Percentiles rank a stretch among this genome's conserved stretches.
Evolutionary conservation across 2,329 filamentous ascomycete genomes (phyloP).

Genomic region (Reticulascus tulasneorum): DNA sequence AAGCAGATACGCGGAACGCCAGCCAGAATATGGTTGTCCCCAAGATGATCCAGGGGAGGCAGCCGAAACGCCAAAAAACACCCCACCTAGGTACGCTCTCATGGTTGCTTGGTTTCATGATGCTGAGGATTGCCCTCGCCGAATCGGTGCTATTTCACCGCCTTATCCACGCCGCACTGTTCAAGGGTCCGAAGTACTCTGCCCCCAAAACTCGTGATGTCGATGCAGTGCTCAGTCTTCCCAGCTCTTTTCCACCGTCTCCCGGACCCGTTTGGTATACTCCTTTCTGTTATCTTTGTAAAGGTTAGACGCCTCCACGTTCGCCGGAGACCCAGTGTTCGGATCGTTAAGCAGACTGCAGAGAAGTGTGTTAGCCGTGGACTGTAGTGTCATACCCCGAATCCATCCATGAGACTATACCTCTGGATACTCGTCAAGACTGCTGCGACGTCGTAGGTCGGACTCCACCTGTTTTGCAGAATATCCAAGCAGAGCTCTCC

Average conservation of each 20-base stretch:
- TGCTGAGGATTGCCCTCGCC: too few species aligned
- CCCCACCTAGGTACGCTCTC: too few species aligned
- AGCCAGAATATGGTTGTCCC: slow-evolving; percentile 9
- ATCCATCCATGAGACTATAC: slow-evolving; percentile 38
- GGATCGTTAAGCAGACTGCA: slow-evolving; percentile 89
- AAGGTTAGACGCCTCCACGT: slow-evolving; percentile 94
- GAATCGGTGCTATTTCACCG: too few species aligned
- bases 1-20: slow-evolving; percentile 12
- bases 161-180: too few species aligned
- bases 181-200: too few species aligned
- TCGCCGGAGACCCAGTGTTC: slow-evolving; percentile 96
- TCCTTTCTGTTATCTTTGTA: slow-evolving; percentile 98
- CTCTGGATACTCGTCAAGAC: slow-evolving; percentile 97
- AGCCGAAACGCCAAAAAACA: slow-evolving; percentile 12
- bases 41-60: slow-evolving; percentile 9
- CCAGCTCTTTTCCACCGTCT: slow-evolving; percentile 99
- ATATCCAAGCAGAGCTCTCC: slow-evolving; percentile 97
- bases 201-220: too few species aligned
- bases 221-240: slow-evolving; percentile 62
- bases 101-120: too few species aligned
- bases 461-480: slow-evolving; percentile 96
- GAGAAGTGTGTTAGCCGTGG: neutral
- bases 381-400: neutral
- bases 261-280: slow-evolving; percentile 89
- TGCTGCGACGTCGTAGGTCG: slow-evolving; percentile 95